Conservation (phyloP, 306 rosid species). For the Ormosia semicastrata region DNA sequence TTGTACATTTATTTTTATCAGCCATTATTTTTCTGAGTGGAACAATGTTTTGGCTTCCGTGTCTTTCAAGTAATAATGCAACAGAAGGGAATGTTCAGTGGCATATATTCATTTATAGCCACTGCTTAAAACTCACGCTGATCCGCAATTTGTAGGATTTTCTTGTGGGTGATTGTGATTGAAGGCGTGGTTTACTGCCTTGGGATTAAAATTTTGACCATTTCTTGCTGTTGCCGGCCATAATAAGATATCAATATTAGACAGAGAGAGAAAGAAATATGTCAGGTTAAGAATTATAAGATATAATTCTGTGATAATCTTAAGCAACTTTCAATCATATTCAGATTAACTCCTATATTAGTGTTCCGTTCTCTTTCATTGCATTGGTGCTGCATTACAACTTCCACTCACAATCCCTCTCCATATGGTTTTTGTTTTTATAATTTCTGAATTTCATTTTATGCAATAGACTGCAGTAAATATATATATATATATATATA, state of each 20-base stretch:
- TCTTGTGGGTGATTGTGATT: neutral
- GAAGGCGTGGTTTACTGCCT: neutral
- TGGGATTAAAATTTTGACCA: neutral
- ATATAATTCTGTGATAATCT: neutral
- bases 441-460: neutral
- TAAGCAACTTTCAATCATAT: neutral
- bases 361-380: neutral
- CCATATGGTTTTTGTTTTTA: neutral
- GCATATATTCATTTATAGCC: neutral
- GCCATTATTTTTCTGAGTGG: neutral
- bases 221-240: neutral
- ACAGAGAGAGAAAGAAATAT: neutral
- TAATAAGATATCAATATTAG: neutral
- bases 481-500: neutral
- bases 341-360: neutral
- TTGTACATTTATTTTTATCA: neutral
- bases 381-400: neutral
- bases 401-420: neutral
- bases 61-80: neutral
- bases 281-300: no score
- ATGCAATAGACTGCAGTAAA: neutral
- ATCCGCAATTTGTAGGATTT: neutral
- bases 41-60: neutral
- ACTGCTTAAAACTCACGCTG: neutral
- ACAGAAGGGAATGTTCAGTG: neutral